A percentile compares a stretch with the other conserved stretches of the same genome.
These are phyloP conservation scores for Allantophomopsis cytisporea DNA, from an alignment of 2,329 filamentous ascomycete genomes.

Conservation along the genomic window DNA sequence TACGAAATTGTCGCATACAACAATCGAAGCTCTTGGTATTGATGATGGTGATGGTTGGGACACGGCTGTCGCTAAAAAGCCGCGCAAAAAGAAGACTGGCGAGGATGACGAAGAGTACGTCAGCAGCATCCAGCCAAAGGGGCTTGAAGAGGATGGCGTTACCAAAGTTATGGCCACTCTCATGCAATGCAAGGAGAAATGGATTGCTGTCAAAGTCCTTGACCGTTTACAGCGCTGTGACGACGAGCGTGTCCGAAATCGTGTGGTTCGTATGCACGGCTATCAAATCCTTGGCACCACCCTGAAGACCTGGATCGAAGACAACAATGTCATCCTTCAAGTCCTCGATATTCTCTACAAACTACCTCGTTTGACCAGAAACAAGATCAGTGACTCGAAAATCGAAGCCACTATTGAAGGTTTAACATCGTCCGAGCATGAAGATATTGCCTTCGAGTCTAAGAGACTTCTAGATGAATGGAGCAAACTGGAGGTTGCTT, in stretches of 20 bases:
- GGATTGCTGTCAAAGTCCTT: conserved; percentile 93
- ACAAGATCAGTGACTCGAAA: conserved; percentile 94
- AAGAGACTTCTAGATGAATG: conserved; percentile 65
- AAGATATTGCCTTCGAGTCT: conserved; percentile 61
- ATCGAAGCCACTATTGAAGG: conserved; percentile 72
- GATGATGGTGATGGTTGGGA: conserved; percentile 90
- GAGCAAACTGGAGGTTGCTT: conserved; percentile 81
- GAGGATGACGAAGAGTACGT: conserved; percentile 96
- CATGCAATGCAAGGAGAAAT: conserved; percentile 98
- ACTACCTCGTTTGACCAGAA: conserved; percentile 81
- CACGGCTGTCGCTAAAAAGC: conserved; percentile 75
- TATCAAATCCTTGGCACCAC: conserved; percentile 90
- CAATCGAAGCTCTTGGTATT: conserved; percentile 90
- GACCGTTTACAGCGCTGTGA: conserved; percentile 76
- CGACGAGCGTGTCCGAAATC: conserved; percentile 75
- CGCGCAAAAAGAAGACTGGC: conserved; percentile 79
- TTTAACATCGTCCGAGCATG: conserved; percentile 54
- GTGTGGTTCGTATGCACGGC: conserved; percentile 90
- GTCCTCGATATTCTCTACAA: conserved; percentile 80
- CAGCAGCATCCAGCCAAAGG: conserved; percentile 70
- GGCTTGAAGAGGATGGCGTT: conserved; percentile 69
- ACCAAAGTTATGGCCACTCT: conserved; percentile 93
- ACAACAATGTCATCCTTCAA: conserved; percentile 79
- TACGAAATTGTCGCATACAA: conserved; percentile 78
- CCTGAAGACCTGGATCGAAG: conserved; percentile 75